Percentiles rank a stretch among this genome's conserved stretches.
These are phyloP conservation scores for Pseudonitzschia pungens DNA, from an alignment of 108 stramenopile genomes.

Conservation along the genomic window DNA sequence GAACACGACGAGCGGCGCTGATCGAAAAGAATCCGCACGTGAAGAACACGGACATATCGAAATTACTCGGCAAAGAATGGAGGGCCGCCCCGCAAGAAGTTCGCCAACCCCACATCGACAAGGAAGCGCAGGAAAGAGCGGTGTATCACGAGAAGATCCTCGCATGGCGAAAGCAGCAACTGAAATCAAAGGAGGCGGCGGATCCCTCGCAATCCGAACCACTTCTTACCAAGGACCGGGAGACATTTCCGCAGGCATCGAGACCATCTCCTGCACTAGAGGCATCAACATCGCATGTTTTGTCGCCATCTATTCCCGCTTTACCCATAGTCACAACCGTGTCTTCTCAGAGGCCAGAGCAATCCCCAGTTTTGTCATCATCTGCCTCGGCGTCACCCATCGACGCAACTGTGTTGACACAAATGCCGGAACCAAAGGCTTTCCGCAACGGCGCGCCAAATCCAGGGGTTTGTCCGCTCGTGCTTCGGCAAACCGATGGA, in stretches of 20 bases:
- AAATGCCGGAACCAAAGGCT: background rate
- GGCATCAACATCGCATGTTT: background rate
- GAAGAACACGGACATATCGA: constrained; percentile 54
- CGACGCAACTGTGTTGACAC: background rate
- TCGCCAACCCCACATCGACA: constrained; percentile 40
- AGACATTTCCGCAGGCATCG: background rate
- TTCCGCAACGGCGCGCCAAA: no score
- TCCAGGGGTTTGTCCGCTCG: no score
- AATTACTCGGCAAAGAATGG: constrained; percentile 47
- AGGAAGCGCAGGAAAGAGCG: constrained; percentile 27
- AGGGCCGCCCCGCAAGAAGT: constrained; percentile 41
- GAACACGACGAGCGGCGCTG: constrained; percentile 31
- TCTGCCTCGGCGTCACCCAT: background rate
- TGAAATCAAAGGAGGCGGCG: constrained; percentile 3
- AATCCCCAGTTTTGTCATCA: background rate
- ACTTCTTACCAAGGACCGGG: background rate
- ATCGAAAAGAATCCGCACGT: constrained; percentile 46
- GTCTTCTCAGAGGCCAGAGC: background rate
- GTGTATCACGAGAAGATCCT: constrained; percentile 37
- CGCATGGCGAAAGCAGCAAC: constrained; percentile 29
- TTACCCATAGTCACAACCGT: background rate
- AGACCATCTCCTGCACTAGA: background rate
- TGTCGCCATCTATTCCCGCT: background rate
- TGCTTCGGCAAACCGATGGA: no score
- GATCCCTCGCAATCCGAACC: background rate